Percentiles rank a stretch among this genome's conserved stretches.
phyloP scores from a whole-genome alignment of 2,329 filamentous ascomycete genomes.

The Thermothelomyces thermophilus region DNA sequence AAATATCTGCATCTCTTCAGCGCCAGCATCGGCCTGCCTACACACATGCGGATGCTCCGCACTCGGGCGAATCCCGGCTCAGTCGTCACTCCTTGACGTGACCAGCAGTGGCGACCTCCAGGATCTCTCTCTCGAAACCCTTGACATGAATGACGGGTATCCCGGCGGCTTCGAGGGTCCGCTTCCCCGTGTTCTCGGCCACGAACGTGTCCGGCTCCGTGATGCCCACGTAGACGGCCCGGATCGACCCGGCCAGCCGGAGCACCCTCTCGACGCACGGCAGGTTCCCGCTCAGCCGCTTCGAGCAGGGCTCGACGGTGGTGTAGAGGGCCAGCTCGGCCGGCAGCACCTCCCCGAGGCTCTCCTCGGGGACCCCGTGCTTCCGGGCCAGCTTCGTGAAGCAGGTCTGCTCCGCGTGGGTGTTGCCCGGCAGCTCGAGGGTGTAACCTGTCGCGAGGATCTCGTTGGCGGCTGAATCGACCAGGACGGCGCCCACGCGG shows the following conservation, averaged over 20 bases:
- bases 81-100: slow-evolving; percentile 40
- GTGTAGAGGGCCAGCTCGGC: slow-evolving; percentile 68
- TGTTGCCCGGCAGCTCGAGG: slow-evolving; percentile 84
- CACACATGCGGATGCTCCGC: too few species aligned
- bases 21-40: too few species aligned
- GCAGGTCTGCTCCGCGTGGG: slow-evolving; percentile 92
- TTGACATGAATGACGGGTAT: slow-evolving; percentile 65
- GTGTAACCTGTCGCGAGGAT: slow-evolving; percentile 82
- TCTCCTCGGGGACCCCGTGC: slow-evolving; percentile 45
- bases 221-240: slow-evolving; percentile 79
- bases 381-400: slow-evolving; percentile 62
- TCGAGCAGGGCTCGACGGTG: slow-evolving; percentile 81
- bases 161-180: slow-evolving; percentile 62
- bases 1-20: too few species aligned
- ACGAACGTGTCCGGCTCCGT: slow-evolving; percentile 89
- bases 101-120: slow-evolving; percentile 75
- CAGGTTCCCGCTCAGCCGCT: slow-evolving; percentile 65
- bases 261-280: slow-evolving; percentile 77
- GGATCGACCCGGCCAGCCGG: slow-evolving; percentile 53
- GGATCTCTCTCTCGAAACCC: slow-evolving; percentile 74
- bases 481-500: slow-evolving; percentile 85
- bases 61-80: too few species aligned
- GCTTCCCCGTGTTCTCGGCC: slow-evolving; percentile 67
- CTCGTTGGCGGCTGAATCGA: slow-evolving; percentile 49
- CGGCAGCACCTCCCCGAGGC: slow-evolving; percentile 46